These are phyloP conservation scores for Phylloporus scabripes DNA, from an alignment of 768 basidiomycete species.

Conservation along the genomic window DNA sequence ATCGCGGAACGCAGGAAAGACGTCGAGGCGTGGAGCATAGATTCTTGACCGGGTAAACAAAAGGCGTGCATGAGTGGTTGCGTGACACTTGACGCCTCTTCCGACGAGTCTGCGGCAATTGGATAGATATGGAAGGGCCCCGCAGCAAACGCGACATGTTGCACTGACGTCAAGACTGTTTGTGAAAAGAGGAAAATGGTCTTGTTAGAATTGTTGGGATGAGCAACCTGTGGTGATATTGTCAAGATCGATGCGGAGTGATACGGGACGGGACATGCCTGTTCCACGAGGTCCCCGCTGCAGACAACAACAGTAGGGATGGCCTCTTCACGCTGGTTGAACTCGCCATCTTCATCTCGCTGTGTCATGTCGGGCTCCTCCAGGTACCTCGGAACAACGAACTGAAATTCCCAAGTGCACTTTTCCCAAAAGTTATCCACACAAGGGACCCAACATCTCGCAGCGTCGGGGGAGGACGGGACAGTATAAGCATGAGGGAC, in stretches of 20 bases:
- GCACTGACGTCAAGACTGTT: slow-evolving; percentile 82
- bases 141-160: slow-evolving; percentile 93
- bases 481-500: slow-evolving; percentile 92
- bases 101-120: slow-evolving; percentile 58
- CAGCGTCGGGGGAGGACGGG: slow-evolving; percentile 81
- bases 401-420: slow-evolving; percentile 98
- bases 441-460: slow-evolving; percentile 99
- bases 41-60: slow-evolving; percentile 85
- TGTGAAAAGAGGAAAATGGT: slow-evolving; percentile 93
- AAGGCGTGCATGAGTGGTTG: slow-evolving; percentile 86
- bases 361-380: slow-evolving; percentile 44
- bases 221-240: slow-evolving; percentile 58
- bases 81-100: slow-evolving; percentile 56
- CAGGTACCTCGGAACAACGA: slow-evolving; percentile 82
- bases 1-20: slow-evolving; percentile 82
- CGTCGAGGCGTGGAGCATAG: slow-evolving; percentile 61
- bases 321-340: slow-evolving; percentile 48
- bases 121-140: slow-evolving; percentile 85
- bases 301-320: slow-evolving; percentile 84
- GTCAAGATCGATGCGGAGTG: slow-evolving; percentile 5
- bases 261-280: slow-evolving; percentile 46
- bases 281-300: slow-evolving; percentile 92
- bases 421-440: slow-evolving; percentile 93
- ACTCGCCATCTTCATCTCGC: slow-evolving; percentile 40
- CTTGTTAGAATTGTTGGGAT: slow-evolving; percentile 90